These are phyloP conservation scores for Fusarium ramigenum DNA, from an alignment of 2,329 filamentous ascomycete genomes.

Conservation along the genomic window DNA sequence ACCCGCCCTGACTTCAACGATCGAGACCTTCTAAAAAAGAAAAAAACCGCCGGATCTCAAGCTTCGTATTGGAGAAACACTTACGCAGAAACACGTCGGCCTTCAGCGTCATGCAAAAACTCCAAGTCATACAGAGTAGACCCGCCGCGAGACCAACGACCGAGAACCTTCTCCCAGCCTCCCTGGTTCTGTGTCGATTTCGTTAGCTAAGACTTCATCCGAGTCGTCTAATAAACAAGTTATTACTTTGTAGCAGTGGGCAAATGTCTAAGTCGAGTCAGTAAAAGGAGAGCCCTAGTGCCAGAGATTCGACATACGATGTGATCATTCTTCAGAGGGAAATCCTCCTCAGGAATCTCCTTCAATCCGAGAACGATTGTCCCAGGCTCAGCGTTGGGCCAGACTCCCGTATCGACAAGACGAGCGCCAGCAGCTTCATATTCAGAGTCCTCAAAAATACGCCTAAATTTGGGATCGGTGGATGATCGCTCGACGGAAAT, in stretches of 20 bases:
- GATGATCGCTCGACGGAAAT: constrained; percentile 70
- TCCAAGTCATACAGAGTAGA: constrained; percentile 79
- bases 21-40: too few species aligned
- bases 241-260: constrained; percentile 72
- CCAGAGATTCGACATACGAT: constrained; percentile 8
- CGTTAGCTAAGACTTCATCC: too few species aligned
- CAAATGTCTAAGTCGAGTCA: constrained; percentile 61
- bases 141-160: constrained; percentile 76
- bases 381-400: constrained; percentile 72
- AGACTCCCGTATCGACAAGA: constrained; percentile 72
- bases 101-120: constrained; percentile 74
- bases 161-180: constrained; percentile 82
- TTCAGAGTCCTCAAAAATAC: constrained; percentile 72
- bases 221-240: too few species aligned
- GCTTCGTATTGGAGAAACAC: neutral
- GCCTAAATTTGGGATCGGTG: constrained; percentile 60
- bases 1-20: neutral
- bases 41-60: constrained; percentile 37
- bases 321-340: constrained; percentile 50
- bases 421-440: constrained; percentile 71
- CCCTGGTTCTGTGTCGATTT: constrained; percentile 62
- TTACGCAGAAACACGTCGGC: constrained; percentile 28
- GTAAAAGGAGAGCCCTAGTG: neutral
- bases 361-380: constrained; percentile 81
- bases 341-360: constrained; percentile 79